Evolutionary conservation across 2,329 filamentous ascomycete genomes (phyloP), one percentile per base, ranked within the genome.

Genomic region (Fusarium tuaranense): DNA sequence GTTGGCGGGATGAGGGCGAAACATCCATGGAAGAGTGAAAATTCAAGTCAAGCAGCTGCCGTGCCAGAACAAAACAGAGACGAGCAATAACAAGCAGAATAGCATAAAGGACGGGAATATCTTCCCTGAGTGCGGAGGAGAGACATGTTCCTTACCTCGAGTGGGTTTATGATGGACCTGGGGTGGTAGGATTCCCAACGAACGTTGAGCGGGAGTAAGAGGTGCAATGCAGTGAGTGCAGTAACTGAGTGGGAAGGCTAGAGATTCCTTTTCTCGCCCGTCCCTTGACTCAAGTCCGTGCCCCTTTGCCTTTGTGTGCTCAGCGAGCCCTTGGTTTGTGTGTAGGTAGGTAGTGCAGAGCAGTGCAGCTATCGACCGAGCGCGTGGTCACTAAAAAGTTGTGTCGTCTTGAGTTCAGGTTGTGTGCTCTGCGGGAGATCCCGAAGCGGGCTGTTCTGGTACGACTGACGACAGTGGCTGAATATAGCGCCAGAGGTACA

Each of bases 401-500:
- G 66, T 61, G 55, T 63, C 44, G 65, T 64, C 60, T 48, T 30
- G 65, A 59, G 46, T 58, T 65, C 51, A 65, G 53, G 44, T 58
- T 61, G 65, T 48, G 67, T 64, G 75, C 59, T 75, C 69, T 71
- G 75, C 74, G 76, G 77, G 77, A 77, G 77, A 78, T 71, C 77
- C 77, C 77, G 77, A 76, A 68, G 67, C 63, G 61, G 68, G 68
- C 38, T 72, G 66, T 44, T 73, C 70, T 78, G 72, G 70, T 71
- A 78, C 72, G 60, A 78, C 74, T 78, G 77, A 78, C 77, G 77
- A 78, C 65, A 73, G 77, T 78, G 77, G 77, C 77, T 78, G 72
- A 68, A 39, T 69, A 70, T 78, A 77, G 76, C 74, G 72, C 69
- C 68, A 62, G 72, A 72, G 60, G 72, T 55, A 69, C 71, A 67